These are phyloP conservation scores for Trichoderma koningii DNA, from an alignment of 2,329 filamentous ascomycete species.

Conservation along the genomic window DNA sequence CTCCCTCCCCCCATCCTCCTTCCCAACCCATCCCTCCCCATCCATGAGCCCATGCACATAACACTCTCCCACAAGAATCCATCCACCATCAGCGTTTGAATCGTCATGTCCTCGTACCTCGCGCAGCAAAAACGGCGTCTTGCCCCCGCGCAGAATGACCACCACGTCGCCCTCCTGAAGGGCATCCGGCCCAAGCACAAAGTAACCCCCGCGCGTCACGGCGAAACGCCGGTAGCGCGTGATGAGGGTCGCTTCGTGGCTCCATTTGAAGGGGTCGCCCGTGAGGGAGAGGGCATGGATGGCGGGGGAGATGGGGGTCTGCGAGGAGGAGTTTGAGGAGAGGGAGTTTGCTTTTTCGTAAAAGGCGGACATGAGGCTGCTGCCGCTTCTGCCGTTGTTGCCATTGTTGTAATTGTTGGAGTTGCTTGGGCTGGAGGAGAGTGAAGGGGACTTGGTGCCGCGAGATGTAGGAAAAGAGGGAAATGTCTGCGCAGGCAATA, in stretches of 20 bases:
- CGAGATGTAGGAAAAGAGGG: not conserved
- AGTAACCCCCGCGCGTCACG: conserved; percentile 38
- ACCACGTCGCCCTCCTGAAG: conserved; percentile 38
- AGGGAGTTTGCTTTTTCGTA: conserved; percentile 21
- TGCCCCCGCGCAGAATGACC: conserved; percentile 40
- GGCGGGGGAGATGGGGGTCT: conserved; percentile 30
- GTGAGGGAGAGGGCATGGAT: conserved; percentile 34
- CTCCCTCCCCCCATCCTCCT: conserved; percentile 32
- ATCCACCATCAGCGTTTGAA: conserved; percentile 27
- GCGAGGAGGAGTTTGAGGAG: not conserved
- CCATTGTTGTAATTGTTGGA: not conserved
- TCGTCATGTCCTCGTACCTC: not conserved
- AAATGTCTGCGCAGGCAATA: conserved; percentile 1
- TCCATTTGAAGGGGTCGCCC: conserved; percentile 41
- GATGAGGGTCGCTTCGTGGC: conserved; percentile 41
- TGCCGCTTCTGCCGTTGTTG: not conserved
- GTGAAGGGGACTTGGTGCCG: too few relatives aligned
- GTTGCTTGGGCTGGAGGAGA: not conserved
- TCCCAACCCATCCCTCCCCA: conserved; percentile 37
- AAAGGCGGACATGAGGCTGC: conserved; percentile 2
- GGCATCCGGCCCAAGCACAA: conserved; percentile 39
- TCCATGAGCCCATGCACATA: conserved; percentile 44
- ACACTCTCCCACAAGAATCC: conserved; percentile 41
- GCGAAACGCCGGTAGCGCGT: conserved; percentile 41
- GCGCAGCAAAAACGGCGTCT: conserved; percentile 39